Percentiles rank a stretch among this genome's conserved stretches.
phyloP scores from a whole-genome alignment of 2,329 filamentous ascomycete genomes.

The Ilyonectria robusta region DNA sequence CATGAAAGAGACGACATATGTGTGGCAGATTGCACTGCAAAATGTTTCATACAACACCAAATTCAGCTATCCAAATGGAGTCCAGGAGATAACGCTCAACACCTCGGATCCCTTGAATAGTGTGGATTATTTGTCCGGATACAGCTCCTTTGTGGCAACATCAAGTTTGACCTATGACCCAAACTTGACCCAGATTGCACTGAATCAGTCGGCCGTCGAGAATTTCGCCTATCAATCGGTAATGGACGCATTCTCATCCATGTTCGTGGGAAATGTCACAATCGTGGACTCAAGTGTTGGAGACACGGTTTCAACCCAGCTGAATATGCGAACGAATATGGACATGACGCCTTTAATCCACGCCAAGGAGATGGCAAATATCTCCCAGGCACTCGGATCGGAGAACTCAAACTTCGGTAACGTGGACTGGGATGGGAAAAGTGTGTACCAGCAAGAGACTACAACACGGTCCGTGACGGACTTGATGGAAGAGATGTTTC shows the following conservation, averaged over 20 bases:
- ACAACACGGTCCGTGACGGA: neutral
- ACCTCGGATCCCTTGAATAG: neutral
- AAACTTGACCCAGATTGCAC: neutral
- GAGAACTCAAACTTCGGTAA: conserved; percentile 8
- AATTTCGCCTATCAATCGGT: conserved; percentile 2
- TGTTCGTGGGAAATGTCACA: conserved; percentile 2
- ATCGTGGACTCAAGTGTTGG: neutral
- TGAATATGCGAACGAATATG: conserved; percentile 3
- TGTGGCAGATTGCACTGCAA: neutral
- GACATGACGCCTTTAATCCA: conserved; percentile 9
- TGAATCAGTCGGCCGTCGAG: conserved; percentile 3
- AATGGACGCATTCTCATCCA: conserved; percentile 3
- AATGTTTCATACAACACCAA: conserved; percentile 1
- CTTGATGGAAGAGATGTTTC: conserved; percentile 6
- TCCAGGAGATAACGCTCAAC: neutral
- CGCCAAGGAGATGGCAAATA: neutral
- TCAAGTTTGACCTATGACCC: neutral
- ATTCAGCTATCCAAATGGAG: conserved; percentile 6
- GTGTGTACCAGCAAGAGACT: conserved; percentile 1
- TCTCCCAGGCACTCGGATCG: neutral
- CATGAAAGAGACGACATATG: neutral
- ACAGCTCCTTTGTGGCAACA: neutral
- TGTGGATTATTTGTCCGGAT: conserved; percentile 2
- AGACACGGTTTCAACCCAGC: neutral
- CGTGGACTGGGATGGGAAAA: conserved; percentile 6